Conservation (phyloP, 805 yeast genomes). For the Wickerhamiella kurtzmanii region DNA sequence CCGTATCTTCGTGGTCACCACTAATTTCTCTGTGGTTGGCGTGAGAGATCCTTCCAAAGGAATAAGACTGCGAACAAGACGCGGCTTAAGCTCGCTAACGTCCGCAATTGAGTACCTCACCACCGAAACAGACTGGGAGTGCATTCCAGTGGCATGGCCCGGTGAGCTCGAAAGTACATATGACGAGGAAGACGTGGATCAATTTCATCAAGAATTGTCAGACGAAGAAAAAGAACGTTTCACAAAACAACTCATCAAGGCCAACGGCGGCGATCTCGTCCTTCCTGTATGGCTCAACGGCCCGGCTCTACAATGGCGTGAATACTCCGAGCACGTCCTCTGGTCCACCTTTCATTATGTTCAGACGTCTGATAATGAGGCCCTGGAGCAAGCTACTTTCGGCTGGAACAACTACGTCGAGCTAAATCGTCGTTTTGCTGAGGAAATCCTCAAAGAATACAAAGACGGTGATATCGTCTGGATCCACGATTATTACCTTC, state of each 20-base stretch:
- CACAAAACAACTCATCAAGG: conserved; percentile 31
- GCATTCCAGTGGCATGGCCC: conserved; percentile 86
- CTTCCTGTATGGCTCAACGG: conserved; percentile 76
- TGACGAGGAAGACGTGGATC: conserved; percentile 27
- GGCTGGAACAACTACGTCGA: conserved; percentile 77
- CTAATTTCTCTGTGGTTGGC: conserved; percentile 54
- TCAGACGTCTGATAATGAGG: conserved; percentile 27
- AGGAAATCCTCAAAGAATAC: conserved; percentile 58
- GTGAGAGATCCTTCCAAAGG: conserved; percentile 27
- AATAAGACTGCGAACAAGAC: conserved; percentile 38
- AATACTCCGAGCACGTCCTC: conserved; percentile 73
- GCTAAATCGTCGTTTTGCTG: conserved; percentile 82
- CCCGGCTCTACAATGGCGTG: conserved; percentile 68
- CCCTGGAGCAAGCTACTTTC: conserved; percentile 41
- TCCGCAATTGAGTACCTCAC: conserved; percentile 52
- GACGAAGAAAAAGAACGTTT: conserved; percentile 37
- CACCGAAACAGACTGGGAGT: conserved; percentile 60
- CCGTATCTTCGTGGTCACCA: conserved; percentile 51
- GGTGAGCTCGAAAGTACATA: conserved; percentile 53
- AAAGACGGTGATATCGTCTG: conserved; percentile 82
- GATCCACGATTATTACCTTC: conserved; percentile 81
- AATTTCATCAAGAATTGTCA: conserved; percentile 29
- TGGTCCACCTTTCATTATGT: conserved; percentile 97
- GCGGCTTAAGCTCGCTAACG: conserved; percentile 78
- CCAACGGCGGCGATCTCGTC: conserved; percentile 9